Evolutionary conservation across 257 asterid genomes (phyloP).

Genomic region (Ocimum tenuiflorum): DNA sequence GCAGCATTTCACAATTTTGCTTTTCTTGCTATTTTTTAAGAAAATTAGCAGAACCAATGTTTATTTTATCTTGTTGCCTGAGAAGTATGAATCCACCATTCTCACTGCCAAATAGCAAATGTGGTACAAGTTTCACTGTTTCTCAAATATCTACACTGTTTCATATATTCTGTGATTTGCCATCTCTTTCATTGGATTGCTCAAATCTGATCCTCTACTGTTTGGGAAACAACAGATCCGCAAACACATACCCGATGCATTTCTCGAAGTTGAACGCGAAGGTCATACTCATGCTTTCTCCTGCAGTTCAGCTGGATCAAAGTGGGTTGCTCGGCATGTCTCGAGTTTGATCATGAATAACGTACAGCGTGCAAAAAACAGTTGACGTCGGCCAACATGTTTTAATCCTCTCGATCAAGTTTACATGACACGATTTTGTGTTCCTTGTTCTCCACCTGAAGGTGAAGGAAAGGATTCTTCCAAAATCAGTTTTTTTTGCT

Average conservation of each 20-base stretch:
- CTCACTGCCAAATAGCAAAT: background rate
- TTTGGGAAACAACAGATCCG: constrained; percentile 36
- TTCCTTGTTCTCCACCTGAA: background rate
- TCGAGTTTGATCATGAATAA: constrained; percentile 41
- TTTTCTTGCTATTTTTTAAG: background rate
- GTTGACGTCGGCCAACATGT: background rate
- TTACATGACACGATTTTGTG: background rate
- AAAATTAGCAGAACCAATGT: no score
- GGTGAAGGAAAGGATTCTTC: no score
- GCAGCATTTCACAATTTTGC: background rate
- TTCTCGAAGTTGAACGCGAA: constrained; percentile 44
- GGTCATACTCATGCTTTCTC: constrained; percentile 77
- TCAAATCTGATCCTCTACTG: background rate
- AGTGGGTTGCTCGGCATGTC: constrained; percentile 66
- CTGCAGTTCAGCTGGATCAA: constrained; percentile 72
- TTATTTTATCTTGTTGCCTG: no score
- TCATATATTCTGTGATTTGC: background rate
- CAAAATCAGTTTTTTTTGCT: background rate
- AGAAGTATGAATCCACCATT: background rate
- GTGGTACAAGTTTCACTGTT: background rate
- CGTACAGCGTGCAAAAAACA: background rate
- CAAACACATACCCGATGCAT: constrained; percentile 43
- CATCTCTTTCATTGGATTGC: background rate
- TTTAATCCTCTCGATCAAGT: background rate
- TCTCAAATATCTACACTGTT: background rate